Percentiles rank a stretch among this genome's conserved stretches.
phyloP scores from a whole-genome alignment of 2,329 filamentous ascomycete genomes.

The Colletotrichum acutatum region DNA sequence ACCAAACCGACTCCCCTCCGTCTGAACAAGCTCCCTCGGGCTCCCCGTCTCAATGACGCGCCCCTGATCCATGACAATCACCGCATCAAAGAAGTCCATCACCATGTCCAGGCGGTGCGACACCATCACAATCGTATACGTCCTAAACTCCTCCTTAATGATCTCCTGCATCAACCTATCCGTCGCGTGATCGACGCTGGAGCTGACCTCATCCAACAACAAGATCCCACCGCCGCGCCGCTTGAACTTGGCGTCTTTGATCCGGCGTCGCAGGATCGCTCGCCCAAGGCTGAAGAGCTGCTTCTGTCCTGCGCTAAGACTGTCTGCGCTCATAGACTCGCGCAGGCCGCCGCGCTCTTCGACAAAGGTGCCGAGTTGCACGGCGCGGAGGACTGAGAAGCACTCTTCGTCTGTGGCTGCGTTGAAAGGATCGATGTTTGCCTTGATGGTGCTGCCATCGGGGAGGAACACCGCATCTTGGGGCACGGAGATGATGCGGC shows the following conservation, averaged over 20 bases:
- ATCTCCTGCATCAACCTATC: constrained; percentile 55
- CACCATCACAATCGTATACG: constrained; percentile 65
- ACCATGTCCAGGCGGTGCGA: constrained; percentile 61
- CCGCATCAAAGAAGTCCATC: constrained; percentile 59
- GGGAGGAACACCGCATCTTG: constrained; percentile 60
- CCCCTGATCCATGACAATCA: constrained; percentile 62
- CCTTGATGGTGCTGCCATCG: constrained; percentile 47
- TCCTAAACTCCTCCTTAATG: constrained; percentile 51
- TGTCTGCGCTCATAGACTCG: constrained; percentile 52
- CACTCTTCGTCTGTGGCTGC: constrained; percentile 41
- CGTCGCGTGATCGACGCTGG: constrained; percentile 53
- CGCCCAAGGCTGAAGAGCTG: constrained; percentile 70
- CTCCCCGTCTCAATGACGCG: constrained; percentile 49
- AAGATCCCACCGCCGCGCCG: constrained; percentile 43
- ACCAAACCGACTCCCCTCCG: constrained; percentile 42
- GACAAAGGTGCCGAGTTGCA: constrained; percentile 44
- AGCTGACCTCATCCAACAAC: constrained; percentile 56
- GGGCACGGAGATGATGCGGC: constrained; percentile 56
- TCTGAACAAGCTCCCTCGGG: constrained; percentile 33
- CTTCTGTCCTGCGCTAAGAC: constrained; percentile 64
- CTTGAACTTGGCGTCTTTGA: constrained; percentile 43
- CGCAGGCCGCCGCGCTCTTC: constrained; percentile 40
- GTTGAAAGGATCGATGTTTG: constrained; percentile 50
- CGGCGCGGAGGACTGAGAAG: constrained; percentile 40
- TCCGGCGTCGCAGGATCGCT: constrained; percentile 57